Percentiles rank a stretch among this genome's conserved stretches.
Evolutionary conservation across 768 basidiomycete species (phyloP).

Genomic region (Trametopsis cervina): DNA sequence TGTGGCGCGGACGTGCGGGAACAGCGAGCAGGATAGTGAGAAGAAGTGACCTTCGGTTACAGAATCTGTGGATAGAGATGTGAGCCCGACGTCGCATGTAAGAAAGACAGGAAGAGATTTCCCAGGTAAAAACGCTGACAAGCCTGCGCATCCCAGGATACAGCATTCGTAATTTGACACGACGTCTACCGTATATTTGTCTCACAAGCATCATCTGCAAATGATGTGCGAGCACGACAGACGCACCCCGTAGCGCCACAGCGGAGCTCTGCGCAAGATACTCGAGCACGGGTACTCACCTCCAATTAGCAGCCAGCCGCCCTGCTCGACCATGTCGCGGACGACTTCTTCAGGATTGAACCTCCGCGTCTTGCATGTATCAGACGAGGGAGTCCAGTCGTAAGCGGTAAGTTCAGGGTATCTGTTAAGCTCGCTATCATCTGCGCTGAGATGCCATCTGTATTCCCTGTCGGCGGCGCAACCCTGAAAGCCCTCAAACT

Average conservation of each 20-base stretch:
- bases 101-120: not conserved
- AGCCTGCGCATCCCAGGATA: not conserved
- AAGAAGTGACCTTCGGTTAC: constrained; percentile 72
- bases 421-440: constrained; percentile 41
- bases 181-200: no score
- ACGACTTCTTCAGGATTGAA: constrained; percentile 40
- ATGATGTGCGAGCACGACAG: no score
- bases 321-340: constrained; percentile 54
- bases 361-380: constrained; percentile 36
- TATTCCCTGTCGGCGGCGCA: constrained; percentile 60
- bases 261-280: no score
- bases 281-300: constrained; percentile 31
- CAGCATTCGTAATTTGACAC: not conserved
- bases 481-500: constrained; percentile 50
- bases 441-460: constrained; percentile 55
- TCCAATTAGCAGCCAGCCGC: constrained; percentile 64
- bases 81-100: not conserved
- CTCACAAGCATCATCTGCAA: no score
- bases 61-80: constrained; percentile 43
- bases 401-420: constrained; percentile 49
- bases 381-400: constrained; percentile 43
- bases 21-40: constrained; percentile 58
- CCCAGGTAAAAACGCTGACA: not conserved
- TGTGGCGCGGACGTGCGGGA: constrained; percentile 60
- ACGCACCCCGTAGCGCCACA: no score